phyloP scores from a whole-genome alignment of 768 basidiomycete genomes.

The Sistotremastrum niveocremeum region DNA sequence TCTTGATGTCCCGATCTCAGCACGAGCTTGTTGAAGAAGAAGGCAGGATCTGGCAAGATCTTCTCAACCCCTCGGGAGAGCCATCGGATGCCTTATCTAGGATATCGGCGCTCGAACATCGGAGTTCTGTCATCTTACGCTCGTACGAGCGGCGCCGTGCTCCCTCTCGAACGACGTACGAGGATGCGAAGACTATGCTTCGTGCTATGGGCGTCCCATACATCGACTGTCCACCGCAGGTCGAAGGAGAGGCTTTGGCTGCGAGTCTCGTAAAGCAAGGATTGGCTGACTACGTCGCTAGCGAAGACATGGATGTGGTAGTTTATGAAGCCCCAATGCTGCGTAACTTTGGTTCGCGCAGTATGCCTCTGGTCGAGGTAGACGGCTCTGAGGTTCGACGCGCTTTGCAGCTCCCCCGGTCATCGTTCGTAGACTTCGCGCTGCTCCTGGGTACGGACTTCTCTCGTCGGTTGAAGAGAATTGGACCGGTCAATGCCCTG shows the following conservation, averaged over 20 bases:
- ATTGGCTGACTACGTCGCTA: slow-evolving; percentile 74
- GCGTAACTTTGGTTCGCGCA: slow-evolving; percentile 54
- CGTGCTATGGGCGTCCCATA: slow-evolving; percentile 74
- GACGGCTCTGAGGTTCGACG: slow-evolving; percentile 49
- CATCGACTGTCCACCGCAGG: slow-evolving; percentile 50
- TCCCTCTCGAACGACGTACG: slow-evolving; percentile 55
- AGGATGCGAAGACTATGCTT: slow-evolving; percentile 55
- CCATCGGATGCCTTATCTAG: slow-evolving; percentile 10
- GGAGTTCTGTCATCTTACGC: slow-evolving; percentile 42
- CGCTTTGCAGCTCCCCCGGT: slow-evolving; percentile 40
- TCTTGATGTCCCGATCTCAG: slow-evolving; percentile 46
- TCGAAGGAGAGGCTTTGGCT: slow-evolving; percentile 81
- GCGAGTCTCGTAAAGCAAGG: slow-evolving; percentile 63
- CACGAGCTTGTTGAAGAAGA: slow-evolving; percentile 47
- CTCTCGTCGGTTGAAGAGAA: slow-evolving; percentile 65
- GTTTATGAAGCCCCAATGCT: slow-evolving; percentile 73
- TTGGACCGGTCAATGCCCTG: slow-evolving; percentile 69
- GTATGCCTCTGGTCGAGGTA: slow-evolving; percentile 47
- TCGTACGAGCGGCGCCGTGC: slow-evolving; percentile 54
- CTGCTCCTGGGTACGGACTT: slow-evolving; percentile 88
- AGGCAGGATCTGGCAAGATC: slow-evolving; percentile 40
- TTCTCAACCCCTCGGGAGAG: slow-evolving; percentile 16
- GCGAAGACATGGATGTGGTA: slow-evolving; percentile 84
- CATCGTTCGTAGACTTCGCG: slow-evolving; percentile 68
- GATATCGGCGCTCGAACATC: slow-evolving; percentile 26